Evolutionary conservation across 495 filamentous ascomycete genomes (phyloP), one percentile per base, ranked within the genome.

Genomic region (Acidiella bohemica): DNA sequence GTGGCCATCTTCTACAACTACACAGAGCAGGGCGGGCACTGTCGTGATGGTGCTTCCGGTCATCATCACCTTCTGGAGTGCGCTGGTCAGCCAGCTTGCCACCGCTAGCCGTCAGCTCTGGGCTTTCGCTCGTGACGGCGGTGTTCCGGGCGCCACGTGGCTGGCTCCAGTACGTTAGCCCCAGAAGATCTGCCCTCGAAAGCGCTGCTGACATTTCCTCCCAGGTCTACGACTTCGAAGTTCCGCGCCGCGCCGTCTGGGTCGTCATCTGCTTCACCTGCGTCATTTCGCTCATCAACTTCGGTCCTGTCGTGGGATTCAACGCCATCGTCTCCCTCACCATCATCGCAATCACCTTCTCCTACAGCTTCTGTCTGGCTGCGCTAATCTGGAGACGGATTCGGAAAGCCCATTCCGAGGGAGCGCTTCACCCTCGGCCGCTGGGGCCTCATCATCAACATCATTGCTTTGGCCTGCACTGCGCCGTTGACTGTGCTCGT

Each of bases 291-390:
- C 28, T 10, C 28, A 24, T 30, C 42, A n/a, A 73, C 2, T 62
- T 70, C 32, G 46, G 65, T 17, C 43, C 71, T 21, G 65, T 64
- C 1, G 59, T 67, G 45, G 41, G 53, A 22, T 59, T 70, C 33
- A 66, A 73, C 10, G 62, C 67, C 41, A 53, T 75, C 27, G 56
- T 79, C 1, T 72, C 71, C 0, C 53, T 76, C 14, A 73, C 77
- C 53, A 73, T 72, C 46, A 65, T 78, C 12, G 7, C 22, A 9
- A 14, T 46, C 21, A 40, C 33, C 5, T 13, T 4, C 34, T 42
- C 27, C 13, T 47, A n/a, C n/a, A n/a, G n/a, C n/a, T n/a, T n/a
- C n/a, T n/a, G n/a, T n/a, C n/a, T n/a, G n/a, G n/a, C n/a, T n/a
- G n/a, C n/a, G n/a, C n/a, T n/a, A n/a, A n/a, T n/a, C n/a, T n/a